These are phyloP conservation scores for Monosporascus sp. DNA, from an alignment of 2,329 filamentous ascomycete genomes.

Conservation along the genomic window DNA sequence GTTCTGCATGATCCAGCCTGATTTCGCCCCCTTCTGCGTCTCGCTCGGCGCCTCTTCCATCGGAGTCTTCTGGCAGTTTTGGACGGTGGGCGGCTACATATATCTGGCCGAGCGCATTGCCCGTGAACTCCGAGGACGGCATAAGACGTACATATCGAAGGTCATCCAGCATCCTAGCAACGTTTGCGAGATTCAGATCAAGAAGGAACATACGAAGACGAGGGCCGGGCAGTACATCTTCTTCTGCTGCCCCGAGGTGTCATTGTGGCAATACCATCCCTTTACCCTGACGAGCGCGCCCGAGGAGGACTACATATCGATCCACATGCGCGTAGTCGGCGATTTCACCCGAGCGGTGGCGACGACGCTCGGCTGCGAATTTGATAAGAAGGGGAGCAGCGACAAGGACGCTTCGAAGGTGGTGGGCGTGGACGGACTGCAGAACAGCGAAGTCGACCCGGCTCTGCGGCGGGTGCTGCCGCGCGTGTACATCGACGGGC, in stretches of 20 bases:
- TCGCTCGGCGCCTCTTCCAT: conserved; percentile 59
- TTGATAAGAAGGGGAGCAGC: conserved; percentile 45
- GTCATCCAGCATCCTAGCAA: conserved; percentile 86
- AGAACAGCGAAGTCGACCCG: conserved; percentile 58
- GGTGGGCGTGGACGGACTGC: conserved; percentile 58
- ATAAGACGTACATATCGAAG: conserved; percentile 83
- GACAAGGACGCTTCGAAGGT: conserved; percentile 54
- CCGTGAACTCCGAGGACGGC: conserved; percentile 70
- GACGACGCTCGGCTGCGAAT: conserved; percentile 68
- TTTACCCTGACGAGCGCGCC: conserved; percentile 83
- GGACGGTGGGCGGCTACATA: conserved; percentile 76
- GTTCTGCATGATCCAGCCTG: conserved; percentile 86
- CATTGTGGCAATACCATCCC: conserved; percentile 83
- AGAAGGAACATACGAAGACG: conserved; percentile 81
- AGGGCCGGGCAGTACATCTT: conserved; percentile 83
- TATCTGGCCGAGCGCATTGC: conserved; percentile 77
- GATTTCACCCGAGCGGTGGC: conserved; percentile 72
- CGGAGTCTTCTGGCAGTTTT: conserved; percentile 86
- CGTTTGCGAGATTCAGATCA: conserved; percentile 87
- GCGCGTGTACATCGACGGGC: conserved; percentile 76
- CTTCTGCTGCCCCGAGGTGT: conserved; percentile 79
- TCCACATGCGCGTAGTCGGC: conserved; percentile 78
- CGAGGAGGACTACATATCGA: conserved; percentile 85
- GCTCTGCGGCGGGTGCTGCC: conserved; percentile 69
- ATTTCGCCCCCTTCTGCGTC: conserved; percentile 72